Percentiles rank a stretch among this genome's conserved stretches.
Evolutionary conservation across 2,329 filamentous ascomycete species (phyloP).

Genomic region (Phyllachora maydis): DNA sequence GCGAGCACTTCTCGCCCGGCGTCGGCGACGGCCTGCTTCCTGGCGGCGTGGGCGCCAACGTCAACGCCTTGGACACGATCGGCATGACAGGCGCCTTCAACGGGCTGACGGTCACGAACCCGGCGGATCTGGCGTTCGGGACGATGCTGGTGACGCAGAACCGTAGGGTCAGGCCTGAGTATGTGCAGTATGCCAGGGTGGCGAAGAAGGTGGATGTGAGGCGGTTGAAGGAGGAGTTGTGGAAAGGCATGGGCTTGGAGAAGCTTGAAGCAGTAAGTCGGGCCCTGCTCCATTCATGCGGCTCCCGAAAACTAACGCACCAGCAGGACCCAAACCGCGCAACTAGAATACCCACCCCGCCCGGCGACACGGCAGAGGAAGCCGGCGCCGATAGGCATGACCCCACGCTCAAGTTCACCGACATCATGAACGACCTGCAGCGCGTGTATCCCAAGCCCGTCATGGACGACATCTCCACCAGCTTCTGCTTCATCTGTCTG

Average conservation of each 20-base stretch:
- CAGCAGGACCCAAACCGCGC: constrained; percentile 9
- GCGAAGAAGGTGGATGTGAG: constrained; percentile 54
- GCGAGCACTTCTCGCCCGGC: constrained; percentile 57
- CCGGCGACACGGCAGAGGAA: constrained; percentile 6
- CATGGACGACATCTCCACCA: constrained; percentile 91
- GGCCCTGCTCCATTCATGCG: neutral
- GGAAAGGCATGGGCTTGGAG: constrained; percentile 44
- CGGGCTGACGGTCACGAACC: constrained; percentile 21
- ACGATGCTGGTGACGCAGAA: constrained; percentile 46
- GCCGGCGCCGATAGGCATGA: constrained; percentile 13
- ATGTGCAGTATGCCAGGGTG: constrained; percentile 48
- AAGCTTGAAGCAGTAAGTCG: constrained; percentile 21
- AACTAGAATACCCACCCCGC: constrained; percentile 10
- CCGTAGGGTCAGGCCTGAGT: constrained; percentile 41
- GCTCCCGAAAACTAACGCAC: too few relatives aligned
- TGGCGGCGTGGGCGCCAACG: constrained; percentile 14
- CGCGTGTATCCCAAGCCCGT: constrained; percentile 66
- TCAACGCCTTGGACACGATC: constrained; percentile 26
- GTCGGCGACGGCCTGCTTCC: constrained; percentile 24
- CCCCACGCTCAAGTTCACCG: constrained; percentile 59
- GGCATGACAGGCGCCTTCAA: constrained; percentile 21
- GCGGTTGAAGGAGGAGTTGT: constrained; percentile 48
- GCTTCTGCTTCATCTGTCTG: constrained; percentile 79
- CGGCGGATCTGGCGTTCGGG: constrained; percentile 31
- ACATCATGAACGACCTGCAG: constrained; percentile 78